Percentiles rank a stretch among this genome's conserved stretches.
These are phyloP conservation scores for Viola pubescens DNA, from an alignment of 441 rosid species.

Conservation along the genomic window DNA sequence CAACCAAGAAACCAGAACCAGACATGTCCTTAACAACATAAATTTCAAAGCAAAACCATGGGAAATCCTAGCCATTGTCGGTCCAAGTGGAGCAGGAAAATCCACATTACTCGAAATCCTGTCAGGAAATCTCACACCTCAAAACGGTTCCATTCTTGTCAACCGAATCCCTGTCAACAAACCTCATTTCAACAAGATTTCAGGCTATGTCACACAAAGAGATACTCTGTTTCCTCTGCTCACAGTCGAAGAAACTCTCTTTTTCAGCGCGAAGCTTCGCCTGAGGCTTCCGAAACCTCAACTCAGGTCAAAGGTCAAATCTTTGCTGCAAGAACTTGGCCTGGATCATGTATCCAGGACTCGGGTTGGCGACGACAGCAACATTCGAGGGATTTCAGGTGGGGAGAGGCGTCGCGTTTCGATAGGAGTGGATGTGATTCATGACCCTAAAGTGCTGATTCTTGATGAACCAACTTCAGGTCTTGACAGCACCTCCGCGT, in stretches of 20 bases:
- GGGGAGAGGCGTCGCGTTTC: conserved; percentile 95
- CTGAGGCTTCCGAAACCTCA: conserved; percentile 46
- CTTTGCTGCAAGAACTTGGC: conserved; percentile 68
- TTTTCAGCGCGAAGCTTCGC: conserved; percentile 77
- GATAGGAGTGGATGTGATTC: conserved; percentile 82
- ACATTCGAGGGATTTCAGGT: conserved; percentile 78
- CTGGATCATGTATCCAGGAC: conserved; percentile 53
- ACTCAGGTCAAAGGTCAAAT: conserved; percentile 47
- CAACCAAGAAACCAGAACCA: conserved; percentile 20
- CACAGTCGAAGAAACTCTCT: conserved; percentile 86
- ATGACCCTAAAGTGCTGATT: conserved; percentile 75
- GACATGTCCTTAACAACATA: conserved; percentile 56
- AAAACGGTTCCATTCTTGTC: conserved; percentile 51
- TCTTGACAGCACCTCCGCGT: conserved; percentile 76
- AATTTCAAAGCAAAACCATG: conserved; percentile 75
- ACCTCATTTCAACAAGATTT: conserved; percentile 56
- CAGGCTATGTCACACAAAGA: conserved; percentile 80
- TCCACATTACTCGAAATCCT: conserved; percentile 76
- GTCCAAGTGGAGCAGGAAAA: conserved; percentile 97
- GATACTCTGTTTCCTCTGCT: conserved; percentile 83
- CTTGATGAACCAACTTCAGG: conserved; percentile 99
- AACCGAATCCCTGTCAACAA: conserved; percentile 50
- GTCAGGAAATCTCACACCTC: conserved; percentile 53
- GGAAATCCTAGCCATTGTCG: conserved; percentile 89
- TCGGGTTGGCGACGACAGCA: conserved; percentile 71